A percentile compares a stretch with the other conserved stretches of the same genome.
Evolutionary conservation across 2,329 filamentous ascomycete genomes (phyloP).

Genomic region (Acarospora socialis): DNA sequence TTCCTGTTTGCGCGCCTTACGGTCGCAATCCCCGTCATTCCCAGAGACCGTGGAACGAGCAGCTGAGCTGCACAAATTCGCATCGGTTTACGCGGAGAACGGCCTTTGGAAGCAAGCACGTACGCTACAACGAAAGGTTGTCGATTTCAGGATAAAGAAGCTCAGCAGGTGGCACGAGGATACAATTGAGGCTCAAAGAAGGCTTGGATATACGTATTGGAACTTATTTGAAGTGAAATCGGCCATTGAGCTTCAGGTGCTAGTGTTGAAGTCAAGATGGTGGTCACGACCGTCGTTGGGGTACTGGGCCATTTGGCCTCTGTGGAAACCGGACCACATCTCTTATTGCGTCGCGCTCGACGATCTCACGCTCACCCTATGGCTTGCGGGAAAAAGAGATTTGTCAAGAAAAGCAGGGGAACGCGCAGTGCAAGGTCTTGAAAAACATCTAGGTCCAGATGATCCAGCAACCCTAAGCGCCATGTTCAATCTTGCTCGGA

Average conservation of each 20-base stretch:
- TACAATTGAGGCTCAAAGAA: conserved; percentile 7
- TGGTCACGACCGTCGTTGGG: too few species aligned
- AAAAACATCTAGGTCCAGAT: conserved; percentile 12
- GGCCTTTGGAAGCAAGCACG: conserved; percentile 17
- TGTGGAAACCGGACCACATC: conserved; percentile 13
- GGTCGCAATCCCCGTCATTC: background rate
- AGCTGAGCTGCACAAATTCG: conserved; percentile 16
- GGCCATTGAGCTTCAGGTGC: conserved; percentile 9
- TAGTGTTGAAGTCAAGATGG: conserved; percentile 5
- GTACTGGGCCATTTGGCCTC: conserved; percentile 13
- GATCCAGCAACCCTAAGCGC: conserved; percentile 19
- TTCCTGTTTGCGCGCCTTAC: conserved; percentile 8
- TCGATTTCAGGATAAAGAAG: conserved; percentile 3
- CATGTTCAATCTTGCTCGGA: conserved; percentile 20
- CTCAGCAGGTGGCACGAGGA: conserved; percentile 6
- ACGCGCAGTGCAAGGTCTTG: conserved; percentile 9
- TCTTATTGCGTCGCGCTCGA: conserved; percentile 14
- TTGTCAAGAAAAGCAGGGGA: conserved; percentile 7
- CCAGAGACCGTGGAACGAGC: conserved; percentile 10
- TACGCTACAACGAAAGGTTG: conserved; percentile 12
- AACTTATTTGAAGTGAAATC: conserved; percentile 12
- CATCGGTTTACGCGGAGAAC: conserved; percentile 17
- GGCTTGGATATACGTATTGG: conserved; percentile 11
- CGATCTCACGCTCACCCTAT: conserved; percentile 14
- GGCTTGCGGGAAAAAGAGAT: conserved; percentile 14